These are phyloP conservation scores for Lathyrus oleraceus DNA, from an alignment of 306 rosid genomes.

Conservation along the genomic window DNA sequence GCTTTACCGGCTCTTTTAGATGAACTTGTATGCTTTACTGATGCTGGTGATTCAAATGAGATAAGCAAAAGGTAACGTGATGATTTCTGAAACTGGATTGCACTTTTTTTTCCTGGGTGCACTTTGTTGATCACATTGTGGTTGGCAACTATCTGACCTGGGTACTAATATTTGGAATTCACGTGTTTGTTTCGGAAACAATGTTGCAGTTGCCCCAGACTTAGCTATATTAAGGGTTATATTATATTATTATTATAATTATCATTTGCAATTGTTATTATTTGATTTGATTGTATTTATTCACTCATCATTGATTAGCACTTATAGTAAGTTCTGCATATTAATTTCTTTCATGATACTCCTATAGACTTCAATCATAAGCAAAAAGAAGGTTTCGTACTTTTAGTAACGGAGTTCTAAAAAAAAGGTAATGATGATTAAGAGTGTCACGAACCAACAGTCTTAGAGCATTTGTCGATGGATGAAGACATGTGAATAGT, in stretches of 20 bases:
- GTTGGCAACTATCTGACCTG: slow-evolving; percentile 20
- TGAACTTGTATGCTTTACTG: slow-evolving; percentile 87
- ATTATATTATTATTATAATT: neutral
- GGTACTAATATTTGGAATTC: slow-evolving; percentile 8
- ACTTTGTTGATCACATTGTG: slow-evolving; percentile 1
- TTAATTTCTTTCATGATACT: slow-evolving; percentile 23
- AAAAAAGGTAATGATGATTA: slow-evolving; percentile 14
- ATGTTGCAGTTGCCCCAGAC: slow-evolving; percentile 12
- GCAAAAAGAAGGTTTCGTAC: slow-evolving; percentile 3
- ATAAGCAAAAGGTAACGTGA: slow-evolving; percentile 67
- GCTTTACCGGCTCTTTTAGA: slow-evolving; percentile 87
- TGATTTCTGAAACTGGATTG: slow-evolving; percentile 26
- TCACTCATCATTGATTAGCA: slow-evolving; percentile 26
- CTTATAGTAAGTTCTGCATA: slow-evolving; percentile 7
- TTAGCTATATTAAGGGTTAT: slow-evolving; percentile 27
- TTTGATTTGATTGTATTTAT: slow-evolving; percentile 23
- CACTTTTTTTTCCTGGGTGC: slow-evolving; percentile 20
- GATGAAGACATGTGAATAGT: neutral
- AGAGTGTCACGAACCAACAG: neutral
- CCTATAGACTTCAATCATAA: slow-evolving; percentile 18
- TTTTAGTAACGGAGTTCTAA: slow-evolving; percentile 14
- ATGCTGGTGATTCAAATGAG: slow-evolving; percentile 74
- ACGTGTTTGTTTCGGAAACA: slow-evolving; percentile 19
- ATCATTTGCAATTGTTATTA: slow-evolving; percentile 4
- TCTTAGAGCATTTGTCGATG: neutral